Base-by-base conservation (phyloP, 2,329 filamentous ascomycete genomes). In the Diplocarpon rosae region DNA sequence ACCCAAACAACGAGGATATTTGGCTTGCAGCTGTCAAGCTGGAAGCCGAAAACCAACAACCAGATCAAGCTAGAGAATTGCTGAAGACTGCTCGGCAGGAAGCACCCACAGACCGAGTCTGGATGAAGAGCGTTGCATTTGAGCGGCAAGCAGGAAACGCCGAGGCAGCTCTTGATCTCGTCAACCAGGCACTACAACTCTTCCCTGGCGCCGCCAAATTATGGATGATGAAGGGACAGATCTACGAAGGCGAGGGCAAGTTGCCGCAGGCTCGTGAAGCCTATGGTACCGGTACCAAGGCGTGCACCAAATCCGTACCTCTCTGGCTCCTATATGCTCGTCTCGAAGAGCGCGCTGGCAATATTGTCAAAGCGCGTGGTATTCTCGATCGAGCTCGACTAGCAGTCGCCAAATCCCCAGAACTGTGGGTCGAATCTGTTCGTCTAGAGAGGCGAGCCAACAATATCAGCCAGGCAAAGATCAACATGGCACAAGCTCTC, bases 161-260 rank as follows among this genome's bases (percentile, higher is more conserved):
- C 20, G 86, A 95, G 37, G 78, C 80, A 1, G 89, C 92, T 0
- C 73, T 98, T 12, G 85, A 93, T 57, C 78, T 98, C 10, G 85
- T 85, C 35, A 86, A 89, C 48, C 83, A 93, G 61, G 92, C 83
- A 1, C 69, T 98, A 30, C 82, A 89, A 53, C 74, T 86, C 9
- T 98, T 94, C 68, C 90, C 92, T 1, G 76, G 80, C 36, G 78
- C 83, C 11, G 75, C 86, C 42, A 96, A 96, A 66, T 73, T 98
- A 17, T 95, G 90, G 83, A 95, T 96, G 85, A 85, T 95, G 70
- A 98, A 98, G 66, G 92, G 93, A 0, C 92, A 98, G 62, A 92
- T 96, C 51, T 98, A 98, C 70, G 85, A 95, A 60, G 75, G 80
- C 35, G 74, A 88, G 37, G 80, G 76, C 56, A 88, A 87, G 66